Conservation (phyloP, 1,284 basidiomycete species). For the Cutaneotrichosporon sp. region DNA sequence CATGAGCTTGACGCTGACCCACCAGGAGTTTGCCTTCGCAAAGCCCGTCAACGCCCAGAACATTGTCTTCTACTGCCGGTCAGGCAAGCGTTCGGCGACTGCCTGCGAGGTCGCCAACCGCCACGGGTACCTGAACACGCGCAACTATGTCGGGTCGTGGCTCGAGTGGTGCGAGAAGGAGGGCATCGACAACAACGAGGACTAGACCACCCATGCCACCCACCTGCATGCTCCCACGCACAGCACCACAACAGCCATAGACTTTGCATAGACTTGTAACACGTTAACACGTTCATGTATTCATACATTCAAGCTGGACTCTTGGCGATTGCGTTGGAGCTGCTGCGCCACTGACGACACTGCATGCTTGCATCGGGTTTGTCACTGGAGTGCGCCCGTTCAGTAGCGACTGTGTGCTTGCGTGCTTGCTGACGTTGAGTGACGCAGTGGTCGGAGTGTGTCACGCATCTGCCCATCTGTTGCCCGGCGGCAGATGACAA, state of each 20-base stretch:
- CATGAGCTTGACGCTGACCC: not conserved
- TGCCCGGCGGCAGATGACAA: not conserved
- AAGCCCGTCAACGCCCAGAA: slow-evolving; percentile 77
- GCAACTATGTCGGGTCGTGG: slow-evolving; percentile 92
- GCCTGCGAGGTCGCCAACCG: slow-evolving; percentile 82
- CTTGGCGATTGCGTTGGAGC: not conserved
- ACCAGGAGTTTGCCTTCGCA: slow-evolving; percentile 70
- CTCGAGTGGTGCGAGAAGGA: slow-evolving; percentile 72
- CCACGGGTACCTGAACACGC: slow-evolving; percentile 79
- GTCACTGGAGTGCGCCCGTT: not conserved
- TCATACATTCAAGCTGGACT: too few species aligned
- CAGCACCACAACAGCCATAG: not conserved
- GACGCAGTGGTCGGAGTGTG: not conserved
- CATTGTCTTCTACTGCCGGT: slow-evolving; percentile 91
- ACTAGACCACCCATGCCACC: slow-evolving; percentile 1
- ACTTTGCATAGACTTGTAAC: slow-evolving; percentile 3
- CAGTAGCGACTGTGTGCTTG: not conserved
- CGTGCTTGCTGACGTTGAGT: not conserved
- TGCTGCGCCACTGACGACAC: not conserved
- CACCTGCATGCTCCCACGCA: not conserved
- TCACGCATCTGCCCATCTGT: not conserved
- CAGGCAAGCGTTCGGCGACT: slow-evolving; percentile 78
- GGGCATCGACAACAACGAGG: slow-evolving; percentile 10
- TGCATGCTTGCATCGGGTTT: too few species aligned
- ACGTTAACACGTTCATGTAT: not conserved